Conservation (phyloP, 2,329 filamentous ascomycete genomes). For the Trichoderma polysporum region DNA sequence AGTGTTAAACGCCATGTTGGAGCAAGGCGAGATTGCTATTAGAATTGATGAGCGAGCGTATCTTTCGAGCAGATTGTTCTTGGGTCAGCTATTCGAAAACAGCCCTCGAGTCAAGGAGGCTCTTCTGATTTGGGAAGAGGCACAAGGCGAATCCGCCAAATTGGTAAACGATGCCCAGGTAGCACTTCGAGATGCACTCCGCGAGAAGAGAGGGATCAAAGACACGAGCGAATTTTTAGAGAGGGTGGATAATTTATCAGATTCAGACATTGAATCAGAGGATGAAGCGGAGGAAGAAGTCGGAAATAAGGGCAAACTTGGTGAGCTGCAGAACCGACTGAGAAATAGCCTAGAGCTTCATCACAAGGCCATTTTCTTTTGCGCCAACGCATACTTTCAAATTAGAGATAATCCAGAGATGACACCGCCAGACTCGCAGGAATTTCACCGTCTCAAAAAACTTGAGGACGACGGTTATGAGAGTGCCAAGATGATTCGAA, state of each 20-base stretch:
- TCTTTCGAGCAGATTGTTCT: slow-evolving; percentile 61
- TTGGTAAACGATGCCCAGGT: slow-evolving; percentile 64
- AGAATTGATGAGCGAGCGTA: slow-evolving; percentile 67
- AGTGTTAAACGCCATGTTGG: slow-evolving; percentile 88
- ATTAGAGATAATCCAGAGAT: slow-evolving; percentile 69
- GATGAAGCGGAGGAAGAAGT: slow-evolving; percentile 39
- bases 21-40: slow-evolving; percentile 70
- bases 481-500: slow-evolving; percentile 71
- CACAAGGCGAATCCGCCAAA: slow-evolving; percentile 47
- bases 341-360: slow-evolving; percentile 74
- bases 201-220: slow-evolving; percentile 26
- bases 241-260: slow-evolving; percentile 5
- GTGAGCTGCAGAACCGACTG: slow-evolving; percentile 61
- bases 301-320: slow-evolving; percentile 45
- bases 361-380: slow-evolving; percentile 82
- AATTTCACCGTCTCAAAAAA: slow-evolving; percentile 65
- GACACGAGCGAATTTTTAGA: neutral
- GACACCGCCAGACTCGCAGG: slow-evolving; percentile 64
- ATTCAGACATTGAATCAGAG: slow-evolving; percentile 34
- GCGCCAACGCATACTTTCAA: slow-evolving; percentile 79
- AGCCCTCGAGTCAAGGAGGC: slow-evolving; percentile 66
- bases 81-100: slow-evolving; percentile 79
- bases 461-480: slow-evolving; percentile 75
- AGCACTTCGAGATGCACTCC: slow-evolving; percentile 55
- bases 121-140: slow-evolving; percentile 66